Conservation (phyloP, 139 green algal genomes). For the Chloropicon primus region DNA sequence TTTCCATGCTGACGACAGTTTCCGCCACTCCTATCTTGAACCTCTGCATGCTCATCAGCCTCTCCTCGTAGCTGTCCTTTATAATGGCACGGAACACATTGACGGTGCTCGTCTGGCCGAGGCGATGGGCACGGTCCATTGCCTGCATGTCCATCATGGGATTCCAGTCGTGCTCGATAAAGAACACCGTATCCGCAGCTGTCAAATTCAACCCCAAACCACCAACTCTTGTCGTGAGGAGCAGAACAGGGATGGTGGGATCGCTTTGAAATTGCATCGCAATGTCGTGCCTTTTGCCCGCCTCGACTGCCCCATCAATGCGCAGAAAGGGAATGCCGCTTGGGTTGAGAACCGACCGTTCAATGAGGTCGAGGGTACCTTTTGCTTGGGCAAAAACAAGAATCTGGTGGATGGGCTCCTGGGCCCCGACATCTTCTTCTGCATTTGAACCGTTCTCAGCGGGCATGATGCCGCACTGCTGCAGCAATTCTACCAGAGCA, state of each 20-base stretch:
- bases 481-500: slow-evolving; percentile 75
- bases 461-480: slow-evolving; percentile 53
- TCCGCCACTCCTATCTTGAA: slow-evolving; percentile 91
- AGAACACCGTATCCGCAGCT: slow-evolving; percentile 90
- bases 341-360: slow-evolving; percentile 54
- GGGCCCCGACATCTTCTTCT: neutral
- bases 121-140: slow-evolving; percentile 93
- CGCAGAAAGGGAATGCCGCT: slow-evolving; percentile 62
- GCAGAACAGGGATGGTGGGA: slow-evolving; percentile 91
- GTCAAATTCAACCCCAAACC: slow-evolving; percentile 95
- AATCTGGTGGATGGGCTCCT: slow-evolving; percentile 51
- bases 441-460: slow-evolving; percentile 10
- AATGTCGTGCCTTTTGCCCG: slow-evolving; percentile 52
- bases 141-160: slow-evolving; percentile 94
- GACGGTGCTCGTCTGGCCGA: slow-evolving; percentile 84
- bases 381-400: slow-evolving; percentile 94
- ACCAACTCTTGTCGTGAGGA: slow-evolving; percentile 85
- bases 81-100: slow-evolving; percentile 86
- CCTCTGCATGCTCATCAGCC: slow-evolving; percentile 79
- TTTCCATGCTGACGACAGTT: slow-evolving; percentile 64
- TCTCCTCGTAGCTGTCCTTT: neutral
- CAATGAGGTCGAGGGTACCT: slow-evolving; percentile 76
- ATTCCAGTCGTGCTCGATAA: slow-evolving; percentile 99
- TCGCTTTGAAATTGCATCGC: slow-evolving; percentile 88
- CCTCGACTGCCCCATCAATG: slow-evolving; percentile 76